These are phyloP conservation scores for Baorangia bicolor DNA, from an alignment of 768 basidiomycete genomes.

Conservation along the genomic window DNA sequence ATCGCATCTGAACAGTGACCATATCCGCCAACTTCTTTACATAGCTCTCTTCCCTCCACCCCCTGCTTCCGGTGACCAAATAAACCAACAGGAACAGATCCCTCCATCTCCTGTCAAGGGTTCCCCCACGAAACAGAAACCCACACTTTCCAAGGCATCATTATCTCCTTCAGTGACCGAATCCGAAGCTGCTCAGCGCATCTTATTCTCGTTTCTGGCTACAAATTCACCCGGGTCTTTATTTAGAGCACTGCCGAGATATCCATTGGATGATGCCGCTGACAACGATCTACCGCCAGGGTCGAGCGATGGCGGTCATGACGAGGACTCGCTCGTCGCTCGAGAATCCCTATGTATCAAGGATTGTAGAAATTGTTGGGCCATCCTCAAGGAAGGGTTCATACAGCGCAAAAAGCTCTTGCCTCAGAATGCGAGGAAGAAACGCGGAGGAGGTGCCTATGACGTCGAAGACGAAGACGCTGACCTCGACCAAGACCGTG, in stretches of 20 bases:
- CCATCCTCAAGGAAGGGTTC: constrained; percentile 55
- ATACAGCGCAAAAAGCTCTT: constrained; percentile 35
- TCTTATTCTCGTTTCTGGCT: constrained; percentile 52
- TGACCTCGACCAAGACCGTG: constrained; percentile 19
- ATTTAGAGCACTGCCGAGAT: constrained; percentile 54
- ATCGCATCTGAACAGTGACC: constrained; percentile 42
- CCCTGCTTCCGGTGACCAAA: constrained; percentile 11
- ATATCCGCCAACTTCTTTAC: constrained; percentile 67
- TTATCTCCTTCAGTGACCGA: constrained; percentile 46
- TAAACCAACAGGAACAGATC: constrained; percentile 20
- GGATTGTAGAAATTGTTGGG: constrained; percentile 59
- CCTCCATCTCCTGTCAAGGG: constrained; percentile 36
- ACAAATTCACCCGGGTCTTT: constrained; percentile 58
- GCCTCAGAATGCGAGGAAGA: constrained; percentile 26
- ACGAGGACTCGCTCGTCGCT: constrained; percentile 57
- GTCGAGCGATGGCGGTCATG: constrained; percentile 31
- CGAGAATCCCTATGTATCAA: constrained; percentile 53
- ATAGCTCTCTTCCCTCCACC: constrained; percentile 63
- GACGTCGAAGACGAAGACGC: constrained; percentile 29
- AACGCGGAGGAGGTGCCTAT: constrained; percentile 30
- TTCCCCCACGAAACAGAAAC: constrained; percentile 51
- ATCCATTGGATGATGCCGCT: constrained; percentile 29
- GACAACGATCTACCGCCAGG: background rate
- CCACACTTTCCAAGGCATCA: constrained; percentile 39
- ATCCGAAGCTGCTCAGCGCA: constrained; percentile 48